A percentile compares a stretch with the other conserved stretches of the same genome.
These are phyloP conservation scores for Lactarius hatsudake DNA, from an alignment of 768 basidiomycete genomes.

Conservation along the genomic window DNA sequence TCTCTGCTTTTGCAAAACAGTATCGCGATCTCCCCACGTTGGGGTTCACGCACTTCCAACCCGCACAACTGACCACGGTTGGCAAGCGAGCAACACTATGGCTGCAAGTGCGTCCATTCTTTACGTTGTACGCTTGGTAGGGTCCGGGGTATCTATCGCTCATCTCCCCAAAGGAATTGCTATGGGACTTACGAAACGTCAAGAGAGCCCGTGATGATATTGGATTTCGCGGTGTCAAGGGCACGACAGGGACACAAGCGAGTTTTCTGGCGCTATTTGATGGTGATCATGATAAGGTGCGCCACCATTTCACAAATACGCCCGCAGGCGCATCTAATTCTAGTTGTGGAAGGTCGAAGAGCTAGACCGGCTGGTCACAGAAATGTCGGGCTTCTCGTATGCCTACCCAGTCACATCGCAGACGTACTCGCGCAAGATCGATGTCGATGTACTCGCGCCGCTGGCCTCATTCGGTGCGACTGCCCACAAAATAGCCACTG, in stretches of 20 bases:
- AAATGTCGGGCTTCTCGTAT: conserved; percentile 88
- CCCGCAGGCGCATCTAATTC: not conserved
- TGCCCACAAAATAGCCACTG: conserved; percentile 97
- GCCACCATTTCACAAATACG: not conserved
- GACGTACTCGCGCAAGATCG: conserved; percentile 98
- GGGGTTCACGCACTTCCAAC: conserved; percentile 99
- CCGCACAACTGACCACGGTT: conserved; percentile 96
- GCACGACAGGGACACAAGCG: conserved; percentile 98
- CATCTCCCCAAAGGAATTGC: conserved; percentile 62
- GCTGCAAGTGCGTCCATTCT: conserved; percentile 66
- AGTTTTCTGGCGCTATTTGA: conserved; percentile 94
- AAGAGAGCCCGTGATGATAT: conserved; percentile 86
- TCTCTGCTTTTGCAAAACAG: conserved; percentile 79
- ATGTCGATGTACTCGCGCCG: conserved; percentile 87
- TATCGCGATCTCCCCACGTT: conserved; percentile 89
- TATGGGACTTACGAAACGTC: conserved; percentile 96
- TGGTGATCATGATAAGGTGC: conserved; percentile 88
- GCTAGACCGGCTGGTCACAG: conserved; percentile 85
- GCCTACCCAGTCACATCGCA: conserved; percentile 98
- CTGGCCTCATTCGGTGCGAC: conserved; percentile 89
- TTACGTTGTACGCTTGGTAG: not conserved
- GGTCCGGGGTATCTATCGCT: not conserved
- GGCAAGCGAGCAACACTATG: conserved; percentile 96
- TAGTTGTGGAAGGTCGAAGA: conserved; percentile 62
- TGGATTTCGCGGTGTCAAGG: conserved; percentile 97